These are phyloP conservation scores for Talaromyces atroroseus DNA, from an alignment of 2,329 filamentous ascomycete genomes.

Conservation along the genomic window DNA sequence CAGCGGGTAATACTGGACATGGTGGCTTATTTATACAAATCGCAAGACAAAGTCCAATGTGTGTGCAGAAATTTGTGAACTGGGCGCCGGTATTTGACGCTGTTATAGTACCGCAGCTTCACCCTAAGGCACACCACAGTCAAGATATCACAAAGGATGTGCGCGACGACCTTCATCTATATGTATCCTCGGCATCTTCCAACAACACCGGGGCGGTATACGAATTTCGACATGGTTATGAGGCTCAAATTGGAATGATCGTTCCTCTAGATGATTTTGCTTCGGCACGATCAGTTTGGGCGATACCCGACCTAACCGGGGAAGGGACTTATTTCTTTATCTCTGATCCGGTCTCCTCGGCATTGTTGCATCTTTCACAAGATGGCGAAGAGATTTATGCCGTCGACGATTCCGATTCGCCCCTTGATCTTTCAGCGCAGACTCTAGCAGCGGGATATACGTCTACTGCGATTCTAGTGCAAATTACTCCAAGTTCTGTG, in stretches of 20 bases:
- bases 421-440: constrained; percentile 36
- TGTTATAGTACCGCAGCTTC: constrained; percentile 25
- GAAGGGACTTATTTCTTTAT: constrained; percentile 36
- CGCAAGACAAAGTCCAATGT: constrained; percentile 50
- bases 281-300: constrained; percentile 41
- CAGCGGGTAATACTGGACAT: constrained; percentile 70
- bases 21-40: constrained; percentile 70
- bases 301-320: constrained; percentile 30
- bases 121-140: constrained; percentile 11
- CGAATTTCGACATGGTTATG: constrained; percentile 64
- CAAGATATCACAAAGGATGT: constrained; percentile 16
- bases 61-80: constrained; percentile 59
- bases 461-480: constrained; percentile 31
- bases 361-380: constrained; percentile 33
- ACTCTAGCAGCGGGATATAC: constrained; percentile 42
- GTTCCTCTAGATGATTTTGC: constrained; percentile 37
- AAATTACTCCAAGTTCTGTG: constrained; percentile 38
- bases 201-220: constrained; percentile 55
- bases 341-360: constrained; percentile 38
- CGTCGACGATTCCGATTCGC: constrained; percentile 34
- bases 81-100: constrained; percentile 52
- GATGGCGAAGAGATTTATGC: constrained; percentile 28
- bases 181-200: constrained; percentile 62
- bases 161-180: constrained; percentile 52
- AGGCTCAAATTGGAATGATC: constrained; percentile 57